Base-by-base conservation (phyloP, 768 basidiomycete genomes). In the Tylopilus sp. region DNA sequence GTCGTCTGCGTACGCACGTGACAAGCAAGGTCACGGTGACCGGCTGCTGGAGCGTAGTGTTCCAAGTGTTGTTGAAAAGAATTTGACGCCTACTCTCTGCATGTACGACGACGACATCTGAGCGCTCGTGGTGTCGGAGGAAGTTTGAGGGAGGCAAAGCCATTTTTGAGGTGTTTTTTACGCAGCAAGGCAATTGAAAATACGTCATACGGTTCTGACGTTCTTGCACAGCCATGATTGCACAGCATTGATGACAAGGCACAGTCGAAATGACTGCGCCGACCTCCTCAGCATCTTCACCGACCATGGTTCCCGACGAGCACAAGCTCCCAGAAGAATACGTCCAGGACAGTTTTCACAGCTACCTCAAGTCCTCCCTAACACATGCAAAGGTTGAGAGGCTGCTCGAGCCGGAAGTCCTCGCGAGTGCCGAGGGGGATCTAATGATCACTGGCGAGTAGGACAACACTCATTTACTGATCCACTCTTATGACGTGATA, bases 331-430 rank as follows among this genome's bases (percentile, higher is more conserved):
- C 84, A 1, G 89, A 91, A 63, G 66, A 80, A 48, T 77, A 80
- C 47, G 77, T 91, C 19, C 87, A 89, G 60, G 83, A 91, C 60
- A 82, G 82, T 58, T 93, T 93, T 65, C 90, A 92, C 70, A 81
- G 79, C 63, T 93, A 88, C 61, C 81, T 92, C 61, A 86, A 86
- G 61, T 87, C 85, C 1, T 89, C 89, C 0, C 72, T 93, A 12
- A 78, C 87, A 0, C 84, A 86, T 61, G 92, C 91, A 0, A 91
- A 89, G 63, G 79, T 77, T 0, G 92, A 94, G 68, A 72, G 75
- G 4, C 74, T 94, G 2, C 73, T 94, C 30, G 87, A 89, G 63
- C 80, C 80, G 8, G 84, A 89, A 37, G 68, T 89, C 1, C 73
- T 93, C 6, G 85, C 84, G 31, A 86, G 84, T 41, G 92, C 89